phyloP scores from a whole-genome alignment of 371 early-diverging fungal genomes.

The Mortierella sp. region DNA sequence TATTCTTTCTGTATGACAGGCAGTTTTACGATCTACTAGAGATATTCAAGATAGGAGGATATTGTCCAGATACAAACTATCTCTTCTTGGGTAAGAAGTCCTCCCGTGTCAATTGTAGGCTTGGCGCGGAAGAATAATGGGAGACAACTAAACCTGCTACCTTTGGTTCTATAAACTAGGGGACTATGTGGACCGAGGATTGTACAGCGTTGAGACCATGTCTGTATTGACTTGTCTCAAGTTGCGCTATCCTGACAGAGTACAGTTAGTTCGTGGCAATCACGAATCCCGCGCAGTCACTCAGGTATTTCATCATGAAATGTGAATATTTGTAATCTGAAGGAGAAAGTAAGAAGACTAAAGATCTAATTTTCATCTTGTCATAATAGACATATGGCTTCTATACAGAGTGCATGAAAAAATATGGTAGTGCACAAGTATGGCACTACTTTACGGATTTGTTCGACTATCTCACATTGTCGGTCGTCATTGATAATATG shows the following conservation, averaged over 20 bases:
- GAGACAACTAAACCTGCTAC: neutral
- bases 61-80: constrained; percentile 94
- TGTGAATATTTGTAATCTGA: neutral
- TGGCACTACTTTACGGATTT: constrained; percentile 97
- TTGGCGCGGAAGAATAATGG: no score
- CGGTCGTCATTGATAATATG: constrained; percentile 91
- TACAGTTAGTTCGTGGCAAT: constrained; percentile 97
- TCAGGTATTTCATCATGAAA: constrained; percentile 62
- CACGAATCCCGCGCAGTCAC: constrained; percentile 96
- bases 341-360: neutral
- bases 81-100: constrained; percentile 85
- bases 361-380: neutral
- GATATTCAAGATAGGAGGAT: constrained; percentile 95
- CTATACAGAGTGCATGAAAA: constrained; percentile 95
- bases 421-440: constrained; percentile 87
- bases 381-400: constrained; percentile 91
- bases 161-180: constrained; percentile 63
- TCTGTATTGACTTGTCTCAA: constrained; percentile 91
- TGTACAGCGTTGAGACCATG: constrained; percentile 96
- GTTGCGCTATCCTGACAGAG: constrained; percentile 91
- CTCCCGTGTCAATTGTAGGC: neutral
- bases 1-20: constrained; percentile 57
- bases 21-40: constrained; percentile 97
- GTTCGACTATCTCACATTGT: constrained; percentile 94
- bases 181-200: constrained; percentile 98